Evolutionary conservation across 768 basidiomycete species (phyloP), one percentile per base, ranked within the genome.

Genomic region (Nidularia pulvinata): DNA sequence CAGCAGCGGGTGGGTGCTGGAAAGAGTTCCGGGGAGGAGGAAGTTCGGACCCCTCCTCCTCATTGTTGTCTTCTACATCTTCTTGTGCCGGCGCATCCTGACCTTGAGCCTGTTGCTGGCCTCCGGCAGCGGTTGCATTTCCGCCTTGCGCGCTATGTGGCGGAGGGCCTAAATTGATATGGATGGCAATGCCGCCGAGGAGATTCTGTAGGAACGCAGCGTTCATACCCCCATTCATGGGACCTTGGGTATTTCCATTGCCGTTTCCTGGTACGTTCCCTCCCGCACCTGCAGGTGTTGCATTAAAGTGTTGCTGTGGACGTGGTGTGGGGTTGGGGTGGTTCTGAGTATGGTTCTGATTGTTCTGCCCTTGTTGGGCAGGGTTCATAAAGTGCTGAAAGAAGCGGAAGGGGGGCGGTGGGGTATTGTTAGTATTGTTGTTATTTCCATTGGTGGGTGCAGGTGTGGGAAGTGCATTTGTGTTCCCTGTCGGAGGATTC

Each of bases 371-470:
- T 30, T 30, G 25, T 30, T 42, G 39, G 13, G 39, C 39, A 42
- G 39, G 13, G 16, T 42, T 42, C 16, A 16, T 42, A 16, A 59
- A 52, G 49, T 61, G 58, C 30, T 61, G 59, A 52, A 56, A 62
- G 39, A 61, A 58, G 19, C 59, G 53, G 47, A 60, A 57, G 10
- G 64, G 54, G 47, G 52, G 42, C 35, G 54, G 49, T 25, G 49
- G 55, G 48, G 19, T 48, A 35, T 48, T 59, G 53, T 46, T 46
- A 45, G 51, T 47, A 46, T 33, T 25, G 37, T 35, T 55, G 51
- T n/a, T 50, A 51, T 49, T 42, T 42, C 13, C 39, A 42, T 16
- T 16, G 39, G 39, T 16, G 16, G 11, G 39, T 4, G 39, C 39
- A 16, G 16, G 3, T 2, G 11, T 42, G 39, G 39, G 39, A 13